Evolutionary conservation across 169 alveolate species (phyloP), one percentile per base, ranked within the genome.

Genomic region (Plasmodium gaboni): DNA sequence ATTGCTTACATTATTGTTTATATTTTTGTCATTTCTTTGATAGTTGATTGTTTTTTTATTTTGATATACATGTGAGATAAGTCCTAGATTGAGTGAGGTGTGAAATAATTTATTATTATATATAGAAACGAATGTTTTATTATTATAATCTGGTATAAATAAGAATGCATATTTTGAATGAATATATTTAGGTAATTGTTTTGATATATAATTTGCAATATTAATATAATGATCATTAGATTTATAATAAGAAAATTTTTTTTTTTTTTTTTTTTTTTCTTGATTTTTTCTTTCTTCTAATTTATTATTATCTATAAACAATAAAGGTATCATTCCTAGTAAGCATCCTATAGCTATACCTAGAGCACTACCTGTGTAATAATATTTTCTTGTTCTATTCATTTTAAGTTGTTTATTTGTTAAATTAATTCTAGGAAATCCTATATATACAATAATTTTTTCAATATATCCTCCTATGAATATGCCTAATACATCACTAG

Each of bases 381-480:
- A 78, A 65, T 78, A 78, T 12, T 59, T 69, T 53, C 89, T 24
- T 7, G 89, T 78, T 65, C 80, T 65, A 44, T 78, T 78, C 89
- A 78, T 78, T 78, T 78, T 78, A 19, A 78, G 44, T 67, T 78
- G 89, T 22, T 78, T 78, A 67, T 78, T 78, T 19, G 89, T 78
- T 78, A 78, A 53, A 19, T 64, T 78, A 7, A 78, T 78, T 57
- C 70, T 64, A 5, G 88, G 86, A 9, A 73, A 60, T 0, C 83
- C 86, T 13, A 71, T 22, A 51, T 57, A 61, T 1, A 22, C 80
- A 67, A 72, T 65, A 17, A 60, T 48, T 76, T 73, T 74, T 70
- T 89, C 93, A 15, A 89, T 88, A 63, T 87, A 83, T 7, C 93
- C 91, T 15, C 92, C 93, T 44, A 89, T 76, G 67, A 87, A 72